Base-by-base conservation (phyloP, 805 yeast genomes). In the Candida taoyuanica region DNA sequence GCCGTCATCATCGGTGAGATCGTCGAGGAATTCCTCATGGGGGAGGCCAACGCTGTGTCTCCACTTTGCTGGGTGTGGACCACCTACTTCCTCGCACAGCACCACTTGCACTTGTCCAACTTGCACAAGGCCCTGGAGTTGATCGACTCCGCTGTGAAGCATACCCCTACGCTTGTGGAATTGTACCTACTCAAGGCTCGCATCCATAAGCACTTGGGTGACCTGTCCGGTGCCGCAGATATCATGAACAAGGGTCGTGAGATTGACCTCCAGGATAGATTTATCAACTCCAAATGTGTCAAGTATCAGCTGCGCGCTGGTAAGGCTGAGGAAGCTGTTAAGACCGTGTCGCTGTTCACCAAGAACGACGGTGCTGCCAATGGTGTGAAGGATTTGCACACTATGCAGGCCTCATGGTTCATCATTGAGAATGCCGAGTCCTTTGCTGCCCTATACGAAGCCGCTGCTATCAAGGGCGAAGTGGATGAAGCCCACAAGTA, bases 381-480 rank as follows among this genome's bases (percentile, higher is more conserved):
- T 50, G 97, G 96, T 6, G 75, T 91, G 31, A 79, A 78, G 49
- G 97, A 93, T 57, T 68, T 91, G 51, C 94, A 85, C 54, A 70
- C 74, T 23, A 83, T 93, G 81, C 97, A 93, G 64, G 89, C 83
- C n/a, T 74, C 80, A 35, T 88, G 97, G 95, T 86, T 87, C 45
- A 63, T 93, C 46, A 62, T 73, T 14, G 96, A 87, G 56, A 78
- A 82, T 58, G 97, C 93, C 2, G 94, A 85, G 54, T 81, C 93
- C 4, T 87, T 85, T 50, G 60, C 64, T 36, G 75, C 96, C 51
- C 52, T 76, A 30, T 82, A 76, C 47, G 62, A 72, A 33, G 57
- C 65, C 16, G 59, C 68, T 30, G 56, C 65, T 18, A 64, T 70
- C 45, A 69, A 64, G 67, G 42, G 18, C 5, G 28, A 40, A 18